phyloP scores from a whole-genome alignment of 768 basidiomycete genomes.

The Pulveroboletus sp. region DNA sequence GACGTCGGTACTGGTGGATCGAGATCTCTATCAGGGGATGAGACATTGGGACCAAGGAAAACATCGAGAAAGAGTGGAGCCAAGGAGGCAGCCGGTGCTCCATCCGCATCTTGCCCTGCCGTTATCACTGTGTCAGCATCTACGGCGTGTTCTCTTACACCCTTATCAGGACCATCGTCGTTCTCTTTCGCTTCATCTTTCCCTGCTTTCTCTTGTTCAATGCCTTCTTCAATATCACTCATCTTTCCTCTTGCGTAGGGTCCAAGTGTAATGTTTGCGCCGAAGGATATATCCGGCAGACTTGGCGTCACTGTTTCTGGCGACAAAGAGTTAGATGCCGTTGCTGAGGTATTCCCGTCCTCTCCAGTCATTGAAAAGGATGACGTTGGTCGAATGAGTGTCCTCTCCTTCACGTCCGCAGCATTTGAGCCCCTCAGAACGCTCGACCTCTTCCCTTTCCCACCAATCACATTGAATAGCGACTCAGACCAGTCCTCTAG shows the following conservation, averaged over 20 bases:
- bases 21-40: slow-evolving; percentile 10
- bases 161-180: neutral
- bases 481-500: slow-evolving; percentile 52
- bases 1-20: slow-evolving; percentile 3
- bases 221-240: slow-evolving; percentile 8
- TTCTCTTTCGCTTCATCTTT: neutral
- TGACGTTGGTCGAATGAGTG: slow-evolving; percentile 15
- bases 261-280: slow-evolving; percentile 17
- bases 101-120: neutral
- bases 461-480: slow-evolving; percentile 48
- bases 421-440: neutral
- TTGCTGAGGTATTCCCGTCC: neutral
- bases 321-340: slow-evolving; percentile 2
- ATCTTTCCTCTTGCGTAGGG: slow-evolving; percentile 5
- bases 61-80: slow-evolving; percentile 12
- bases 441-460: slow-evolving; percentile 15
- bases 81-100: neutral
- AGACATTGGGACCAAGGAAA: slow-evolving; percentile 7
- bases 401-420: slow-evolving; percentile 10
- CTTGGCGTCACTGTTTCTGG: slow-evolving; percentile 5
- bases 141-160: neutral
- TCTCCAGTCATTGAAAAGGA: neutral
- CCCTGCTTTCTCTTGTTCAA: slow-evolving; percentile 5
- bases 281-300: slow-evolving; percentile 18
- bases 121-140: neutral